Conservation (phyloP, 2,329 filamentous ascomycete genomes). For the Pyricularia pennisetigena region DNA sequence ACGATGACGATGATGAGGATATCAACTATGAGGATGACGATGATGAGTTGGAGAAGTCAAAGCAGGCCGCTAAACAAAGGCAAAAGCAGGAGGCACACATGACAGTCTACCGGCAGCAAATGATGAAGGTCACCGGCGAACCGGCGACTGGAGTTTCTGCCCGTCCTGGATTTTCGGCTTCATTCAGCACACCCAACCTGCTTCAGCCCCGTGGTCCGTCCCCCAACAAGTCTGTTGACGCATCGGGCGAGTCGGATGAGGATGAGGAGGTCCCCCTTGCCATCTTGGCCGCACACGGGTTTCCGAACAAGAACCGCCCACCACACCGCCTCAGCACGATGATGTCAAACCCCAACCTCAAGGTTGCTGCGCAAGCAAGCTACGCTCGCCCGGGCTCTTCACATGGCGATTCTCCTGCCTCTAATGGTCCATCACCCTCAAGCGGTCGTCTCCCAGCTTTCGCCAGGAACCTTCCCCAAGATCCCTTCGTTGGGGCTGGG, state of each 20-base stretch:
- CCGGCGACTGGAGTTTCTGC: conserved; percentile 34
- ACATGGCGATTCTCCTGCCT: conserved; percentile 35
- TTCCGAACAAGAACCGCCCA: conserved; percentile 68
- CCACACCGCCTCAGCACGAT: conserved; percentile 56
- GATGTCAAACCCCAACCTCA: conserved; percentile 63
- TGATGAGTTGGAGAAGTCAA: conserved; percentile 68
- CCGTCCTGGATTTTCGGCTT: conserved; percentile 45
- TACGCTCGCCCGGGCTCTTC: conserved; percentile 45
- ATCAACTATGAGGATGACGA: conserved; percentile 63
- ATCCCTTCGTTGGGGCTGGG: conserved; percentile 75
- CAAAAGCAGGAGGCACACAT: conserved; percentile 86
- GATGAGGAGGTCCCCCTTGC: conserved; percentile 83
- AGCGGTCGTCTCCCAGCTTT: conserved; percentile 63
- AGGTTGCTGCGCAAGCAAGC: conserved; percentile 35
- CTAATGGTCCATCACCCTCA: conserved; percentile 17
- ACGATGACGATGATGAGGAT: conserved; percentile 53
- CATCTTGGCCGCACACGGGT: conserved; percentile 81
- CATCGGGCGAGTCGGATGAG: conserved; percentile 54
- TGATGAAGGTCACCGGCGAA: conserved; percentile 93
- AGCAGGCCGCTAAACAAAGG: conserved; percentile 63
- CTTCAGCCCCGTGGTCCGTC: conserved; percentile 24
- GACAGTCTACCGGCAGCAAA: conserved; percentile 82
- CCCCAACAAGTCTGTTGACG: conserved; percentile 20
- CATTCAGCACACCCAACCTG: conserved; percentile 55
- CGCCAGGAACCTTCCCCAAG: conserved; percentile 69